These are phyloP conservation scores for Protomyces lactucae-debilis DNA, from an alignment of 1,139 yeast genomes.

Conservation along the genomic window DNA sequence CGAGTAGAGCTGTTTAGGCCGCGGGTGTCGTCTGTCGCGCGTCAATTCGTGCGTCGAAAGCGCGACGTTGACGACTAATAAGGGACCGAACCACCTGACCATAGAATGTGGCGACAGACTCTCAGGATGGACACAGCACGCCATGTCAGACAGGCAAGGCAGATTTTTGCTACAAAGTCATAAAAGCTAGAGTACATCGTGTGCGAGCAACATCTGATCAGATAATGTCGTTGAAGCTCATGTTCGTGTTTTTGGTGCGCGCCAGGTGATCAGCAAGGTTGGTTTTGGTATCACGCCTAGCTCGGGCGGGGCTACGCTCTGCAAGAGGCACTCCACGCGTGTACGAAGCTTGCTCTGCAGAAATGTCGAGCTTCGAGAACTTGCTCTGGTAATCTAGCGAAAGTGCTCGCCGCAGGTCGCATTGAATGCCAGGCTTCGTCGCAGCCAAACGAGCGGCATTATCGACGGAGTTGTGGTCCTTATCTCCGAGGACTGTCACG, in stretches of 20 bases:
- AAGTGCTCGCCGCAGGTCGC: slow-evolving; percentile 16
- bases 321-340: slow-evolving; percentile 20
- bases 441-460: not conserved
- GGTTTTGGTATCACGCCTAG: slow-evolving; percentile 2
- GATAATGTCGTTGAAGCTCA: slow-evolving; percentile 14
- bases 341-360: slow-evolving; percentile 8
- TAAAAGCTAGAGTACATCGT: no score
- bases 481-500: not conserved
- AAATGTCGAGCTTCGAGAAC: slow-evolving; percentile 13
- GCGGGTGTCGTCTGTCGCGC: no score
- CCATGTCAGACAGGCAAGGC: no score
- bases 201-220: not conserved
- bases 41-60: no score
- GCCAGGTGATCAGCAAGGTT: slow-evolving; percentile 16
- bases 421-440: slow-evolving; percentile 22
- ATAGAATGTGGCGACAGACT: no score
- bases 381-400: slow-evolving; percentile 21
- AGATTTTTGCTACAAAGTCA: no score
- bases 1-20: no score
- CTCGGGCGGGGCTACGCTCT: slow-evolving; percentile 3
- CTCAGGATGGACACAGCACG: no score
- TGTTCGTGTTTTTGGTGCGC: slow-evolving; percentile 9
- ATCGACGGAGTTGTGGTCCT: not conserved
- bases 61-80: no score
- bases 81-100: no score